Evolutionary conservation across 768 basidiomycete genomes (phyloP), one percentile per base, ranked within the genome.

Genomic region (Pleurotus tuber-regium): DNA sequence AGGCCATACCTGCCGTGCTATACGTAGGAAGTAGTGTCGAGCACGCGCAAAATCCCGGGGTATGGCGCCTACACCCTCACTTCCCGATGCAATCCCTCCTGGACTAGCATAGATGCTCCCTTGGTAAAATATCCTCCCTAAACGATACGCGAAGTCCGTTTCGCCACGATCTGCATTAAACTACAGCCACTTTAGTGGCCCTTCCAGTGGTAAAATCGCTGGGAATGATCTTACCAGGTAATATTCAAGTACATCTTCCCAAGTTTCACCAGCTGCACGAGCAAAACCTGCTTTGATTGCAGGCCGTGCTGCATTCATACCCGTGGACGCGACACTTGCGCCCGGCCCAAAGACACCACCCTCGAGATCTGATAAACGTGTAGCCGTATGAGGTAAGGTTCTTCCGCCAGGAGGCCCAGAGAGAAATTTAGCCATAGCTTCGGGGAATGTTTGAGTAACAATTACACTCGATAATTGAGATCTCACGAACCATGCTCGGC

Each of bases 341-440:
- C 96, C 94, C 12, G 89, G 89, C 2, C 97, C 97, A 63, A 88
- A 98, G n/a, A 91, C 82, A 4, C 97, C 97, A 12, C 96, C 97
- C 7, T 75, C 83, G 3, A 96, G 76, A 67, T 98, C 97, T 1
- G 95, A 96, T 2, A 98, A 72, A 4, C 86, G 77, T 0, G 90
- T 87, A 14, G 89, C 75, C 0, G 89, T 86, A 42, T 89, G 82
- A 0, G 93, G 91, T 2, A 99, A 73, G 0, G 90, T 90, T 8
- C 83, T 77, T 4, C 97, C 97, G 4, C 94, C 95, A 2, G 94
- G 92, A 19, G 97, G 93, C 6, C 97, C 96, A 1, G 87, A 78
- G 30, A 84, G 62, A 65, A 89, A 97, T 50, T 80, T 81, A 3
- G 74, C 78, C 78, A 97, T 93, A 4, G 91, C 96, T 87, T 39